Percentiles rank a stretch among this genome's conserved stretches.
These are phyloP conservation scores for Solanum commersonii DNA, from an alignment of 257 asterid species.

Conservation along the genomic window DNA sequence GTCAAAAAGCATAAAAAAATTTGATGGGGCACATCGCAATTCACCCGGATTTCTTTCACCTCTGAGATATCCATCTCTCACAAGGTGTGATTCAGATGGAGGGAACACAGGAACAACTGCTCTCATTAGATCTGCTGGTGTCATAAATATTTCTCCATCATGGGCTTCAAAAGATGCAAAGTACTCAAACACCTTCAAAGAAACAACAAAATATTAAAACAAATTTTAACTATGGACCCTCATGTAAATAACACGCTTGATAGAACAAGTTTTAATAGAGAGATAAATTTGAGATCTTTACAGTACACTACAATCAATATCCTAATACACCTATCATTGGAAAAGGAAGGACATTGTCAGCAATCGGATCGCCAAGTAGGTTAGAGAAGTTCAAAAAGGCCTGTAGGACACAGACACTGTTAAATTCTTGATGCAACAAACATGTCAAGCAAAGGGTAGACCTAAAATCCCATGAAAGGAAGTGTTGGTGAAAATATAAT, in stretches of 20 bases:
- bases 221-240: neutral
- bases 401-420: neutral
- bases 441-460: neutral
- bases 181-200: slow-evolving; percentile 65
- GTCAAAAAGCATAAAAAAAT: slow-evolving; percentile 89
- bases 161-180: slow-evolving; percentile 53
- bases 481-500: neutral
- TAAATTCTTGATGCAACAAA: neutral
- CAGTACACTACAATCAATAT: neutral
- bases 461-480: neutral
- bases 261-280: neutral
- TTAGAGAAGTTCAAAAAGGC: neutral
- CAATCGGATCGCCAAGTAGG: neutral
- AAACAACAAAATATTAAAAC: slow-evolving; percentile 5
- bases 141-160: slow-evolving; percentile 68
- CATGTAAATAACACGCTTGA: neutral
- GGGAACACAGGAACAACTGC: slow-evolving; percentile 96
- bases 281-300: neutral
- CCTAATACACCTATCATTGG: neutral
- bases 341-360: neutral
- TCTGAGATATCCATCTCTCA: slow-evolving; percentile 82
- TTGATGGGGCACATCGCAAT: slow-evolving; percentile 66
- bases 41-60: slow-evolving; percentile 92
- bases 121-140: slow-evolving; percentile 93
- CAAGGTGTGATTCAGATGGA: slow-evolving; percentile 79